phyloP scores from a whole-genome alignment of 192 early-diverging fungal species.

The Jimgerdemannia flammicorona region DNA sequence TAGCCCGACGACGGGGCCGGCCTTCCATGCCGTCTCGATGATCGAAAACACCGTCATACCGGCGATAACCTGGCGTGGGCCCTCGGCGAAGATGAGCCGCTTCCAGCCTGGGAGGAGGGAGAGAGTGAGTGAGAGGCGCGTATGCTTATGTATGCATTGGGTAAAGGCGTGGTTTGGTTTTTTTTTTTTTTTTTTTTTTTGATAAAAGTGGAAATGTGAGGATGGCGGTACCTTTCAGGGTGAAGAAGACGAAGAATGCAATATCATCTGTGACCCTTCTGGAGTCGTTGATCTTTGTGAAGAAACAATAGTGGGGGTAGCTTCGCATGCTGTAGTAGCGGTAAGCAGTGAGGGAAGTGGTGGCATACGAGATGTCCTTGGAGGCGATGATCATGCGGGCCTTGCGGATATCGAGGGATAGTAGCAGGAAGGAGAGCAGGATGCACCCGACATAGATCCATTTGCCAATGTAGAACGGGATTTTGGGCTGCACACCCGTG shows the following conservation, averaged over 20 bases:
- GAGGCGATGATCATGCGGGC: conserved; percentile 58
- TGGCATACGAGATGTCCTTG: conserved; percentile 73
- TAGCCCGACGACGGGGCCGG: conserved; percentile 13
- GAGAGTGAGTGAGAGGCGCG: conserved; percentile 2
- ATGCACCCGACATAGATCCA: conserved; percentile 62
- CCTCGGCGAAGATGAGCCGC: conserved; percentile 76
- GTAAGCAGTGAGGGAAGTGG: conserved; percentile 71
- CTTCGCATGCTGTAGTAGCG: conserved; percentile 69
- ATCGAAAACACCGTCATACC: conserved; percentile 45
- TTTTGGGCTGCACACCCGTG: conserved; percentile 29
- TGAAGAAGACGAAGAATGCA: conserved; percentile 86
- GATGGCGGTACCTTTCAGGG: conserved; percentile 61
- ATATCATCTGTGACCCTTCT: conserved; percentile 61
- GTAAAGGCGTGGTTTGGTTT: not conserved
- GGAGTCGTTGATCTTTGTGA: conserved; percentile 63
- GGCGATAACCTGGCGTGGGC: conserved; percentile 74
- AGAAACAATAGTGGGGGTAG: conserved; percentile 83
- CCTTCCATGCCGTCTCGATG: conserved; percentile 21
- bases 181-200: not conserved
- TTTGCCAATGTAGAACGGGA: conserved; percentile 43
- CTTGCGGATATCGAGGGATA: conserved; percentile 68
- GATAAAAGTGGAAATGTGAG: conserved; percentile 3
- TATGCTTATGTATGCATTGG: not conserved
- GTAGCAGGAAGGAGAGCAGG: conserved; percentile 60
- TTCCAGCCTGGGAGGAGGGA: conserved; percentile 64